phyloP scores from a whole-genome alignment of 306 rosid genomes.

The Argentina anserina region DNA sequence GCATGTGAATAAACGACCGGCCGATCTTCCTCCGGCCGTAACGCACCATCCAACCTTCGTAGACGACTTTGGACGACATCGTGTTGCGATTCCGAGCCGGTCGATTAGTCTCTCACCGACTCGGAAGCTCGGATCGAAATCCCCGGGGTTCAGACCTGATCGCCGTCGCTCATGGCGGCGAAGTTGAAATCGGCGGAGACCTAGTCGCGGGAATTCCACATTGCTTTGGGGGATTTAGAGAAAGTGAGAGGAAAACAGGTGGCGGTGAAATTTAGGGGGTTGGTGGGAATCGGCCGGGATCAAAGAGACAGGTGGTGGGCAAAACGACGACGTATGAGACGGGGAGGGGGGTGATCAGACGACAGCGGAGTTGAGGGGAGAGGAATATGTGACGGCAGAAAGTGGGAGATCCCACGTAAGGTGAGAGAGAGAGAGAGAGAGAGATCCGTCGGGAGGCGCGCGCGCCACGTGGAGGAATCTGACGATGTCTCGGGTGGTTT shows the following conservation, averaged over 20 bases:
- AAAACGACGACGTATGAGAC: constrained; percentile 48
- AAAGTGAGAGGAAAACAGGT: constrained; percentile 12
- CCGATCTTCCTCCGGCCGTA: constrained; percentile 95
- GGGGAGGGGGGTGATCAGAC: constrained; percentile 14
- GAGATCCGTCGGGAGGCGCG: neutral
- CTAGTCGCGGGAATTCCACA: constrained; percentile 21
- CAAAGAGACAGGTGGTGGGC: constrained; percentile 23
- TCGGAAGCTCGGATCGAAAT: constrained; percentile 60
- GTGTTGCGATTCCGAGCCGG: constrained; percentile 7
- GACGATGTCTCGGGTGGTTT: constrained; percentile 25
- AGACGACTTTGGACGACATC: constrained; percentile 90
- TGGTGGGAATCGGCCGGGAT: constrained; percentile 10
- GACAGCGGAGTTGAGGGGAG: constrained; percentile 24
- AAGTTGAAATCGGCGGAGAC: constrained; percentile 19
- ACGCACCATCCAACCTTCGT: constrained; percentile 99
- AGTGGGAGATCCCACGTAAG: constrained; percentile 59
- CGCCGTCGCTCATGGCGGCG: constrained; percentile 40
- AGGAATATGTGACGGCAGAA: constrained; percentile 23
- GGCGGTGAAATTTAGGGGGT: neutral
- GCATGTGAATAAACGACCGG: constrained; percentile 94
- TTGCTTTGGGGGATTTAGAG: neutral
- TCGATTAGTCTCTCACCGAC: constrained; percentile 15
- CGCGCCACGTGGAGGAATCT: constrained; percentile 31
- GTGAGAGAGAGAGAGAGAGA: constrained; percentile 19
- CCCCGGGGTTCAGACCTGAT: constrained; percentile 26